These are phyloP conservation scores for Gonapodya prolifera DNA, from an alignment of 192 early-diverging fungal genomes.

Conservation along the genomic window DNA sequence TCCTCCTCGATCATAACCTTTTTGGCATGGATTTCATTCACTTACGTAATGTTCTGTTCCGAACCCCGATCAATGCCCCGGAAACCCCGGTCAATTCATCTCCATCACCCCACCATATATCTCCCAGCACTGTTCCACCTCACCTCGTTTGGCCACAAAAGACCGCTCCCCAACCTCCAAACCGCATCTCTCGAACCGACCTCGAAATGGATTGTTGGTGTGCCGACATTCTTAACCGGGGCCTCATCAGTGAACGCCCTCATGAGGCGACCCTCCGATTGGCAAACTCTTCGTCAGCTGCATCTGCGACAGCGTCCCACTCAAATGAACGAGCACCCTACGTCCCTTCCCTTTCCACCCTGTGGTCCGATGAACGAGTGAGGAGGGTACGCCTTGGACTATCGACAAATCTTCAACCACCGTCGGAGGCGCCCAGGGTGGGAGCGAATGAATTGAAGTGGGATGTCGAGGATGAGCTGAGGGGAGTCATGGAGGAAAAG, in stretches of 20 bases:
- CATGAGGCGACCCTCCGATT: neutral
- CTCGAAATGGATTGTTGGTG: constrained; percentile 60
- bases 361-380: neutral
- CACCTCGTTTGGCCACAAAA: neutral
- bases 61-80: constrained; percentile 4
- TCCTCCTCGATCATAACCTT: constrained; percentile 74
- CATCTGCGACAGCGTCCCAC: neutral
- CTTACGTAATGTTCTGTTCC: constrained; percentile 28
- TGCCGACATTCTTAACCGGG: constrained; percentile 49
- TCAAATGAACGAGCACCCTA: neutral
- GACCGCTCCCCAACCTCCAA: neutral
- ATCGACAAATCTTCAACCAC: neutral
- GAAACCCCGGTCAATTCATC: neutral
- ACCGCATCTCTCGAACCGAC: constrained; percentile 22
- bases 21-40: constrained; percentile 76
- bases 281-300: neutral
- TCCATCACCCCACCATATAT: neutral
- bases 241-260: constrained; percentile 17
- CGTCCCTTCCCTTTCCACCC: neutral
- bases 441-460: neutral
- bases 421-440: neutral
- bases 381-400: neutral
- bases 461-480: neutral
- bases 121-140: neutral
- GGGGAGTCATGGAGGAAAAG: neutral